Evolutionary conservation across 2,329 filamentous ascomycete genomes (phyloP).

Genomic region (Neopestalotiopsis sp.): DNA sequence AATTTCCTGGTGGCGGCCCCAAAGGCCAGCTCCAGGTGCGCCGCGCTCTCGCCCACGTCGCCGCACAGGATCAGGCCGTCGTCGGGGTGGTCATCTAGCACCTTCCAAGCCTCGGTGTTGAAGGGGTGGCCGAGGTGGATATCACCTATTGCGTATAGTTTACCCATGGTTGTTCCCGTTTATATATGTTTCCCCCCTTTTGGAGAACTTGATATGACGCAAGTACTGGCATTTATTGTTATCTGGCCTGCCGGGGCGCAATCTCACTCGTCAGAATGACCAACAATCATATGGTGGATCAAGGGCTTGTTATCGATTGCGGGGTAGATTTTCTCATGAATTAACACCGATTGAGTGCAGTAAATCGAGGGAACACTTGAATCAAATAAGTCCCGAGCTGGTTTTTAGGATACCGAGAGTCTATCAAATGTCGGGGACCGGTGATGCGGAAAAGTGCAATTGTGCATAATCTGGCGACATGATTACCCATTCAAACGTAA

Average conservation of each 20-base stretch:
- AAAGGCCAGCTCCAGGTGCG: constrained; percentile 41
- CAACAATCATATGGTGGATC: background rate
- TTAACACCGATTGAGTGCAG: background rate
- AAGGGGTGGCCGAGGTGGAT: constrained; percentile 40
- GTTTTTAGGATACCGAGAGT: background rate
- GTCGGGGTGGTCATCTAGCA: constrained; percentile 36
- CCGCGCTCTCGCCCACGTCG: constrained; percentile 41
- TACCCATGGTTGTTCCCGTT: constrained; percentile 20
- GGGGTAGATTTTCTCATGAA: background rate
- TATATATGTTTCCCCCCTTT: no score
- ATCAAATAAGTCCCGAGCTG: background rate
- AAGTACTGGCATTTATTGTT: background rate
- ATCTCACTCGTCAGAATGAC: background rate
- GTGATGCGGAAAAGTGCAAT: background rate
- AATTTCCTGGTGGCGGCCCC: constrained; percentile 34
- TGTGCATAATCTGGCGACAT: background rate
- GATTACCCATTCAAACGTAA: no score
- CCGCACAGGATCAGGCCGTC: constrained; percentile 43
- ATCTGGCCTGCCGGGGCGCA: background rate
- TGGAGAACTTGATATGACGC: no score
- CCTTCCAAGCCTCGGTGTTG: constrained; percentile 37
- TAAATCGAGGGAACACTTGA: background rate
- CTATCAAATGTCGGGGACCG: background rate
- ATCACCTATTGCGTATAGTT: constrained; percentile 43
- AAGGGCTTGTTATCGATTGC: background rate